These are phyloP conservation scores for Fragaria nilgerrensis DNA, from an alignment of 306 rosid species.

Conservation along the genomic window DNA sequence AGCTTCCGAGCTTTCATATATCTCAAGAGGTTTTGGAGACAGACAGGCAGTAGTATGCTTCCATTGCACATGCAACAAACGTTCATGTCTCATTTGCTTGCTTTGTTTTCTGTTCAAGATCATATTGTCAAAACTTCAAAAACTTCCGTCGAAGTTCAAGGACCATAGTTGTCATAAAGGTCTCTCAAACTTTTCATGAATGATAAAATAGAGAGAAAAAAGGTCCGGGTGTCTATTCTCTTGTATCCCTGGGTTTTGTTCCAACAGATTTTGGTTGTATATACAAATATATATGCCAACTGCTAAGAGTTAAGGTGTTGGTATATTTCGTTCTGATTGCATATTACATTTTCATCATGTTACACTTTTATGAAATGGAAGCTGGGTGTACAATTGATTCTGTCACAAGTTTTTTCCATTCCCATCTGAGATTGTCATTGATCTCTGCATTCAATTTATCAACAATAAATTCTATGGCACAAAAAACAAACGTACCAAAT, in stretches of 20 bases:
- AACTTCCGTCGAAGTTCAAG: slow-evolving; percentile 33
- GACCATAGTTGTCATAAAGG: slow-evolving; percentile 34
- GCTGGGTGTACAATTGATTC: not conserved
- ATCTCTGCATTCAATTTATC: not conserved
- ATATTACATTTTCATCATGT: not conserved
- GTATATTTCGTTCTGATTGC: slow-evolving; percentile 38
- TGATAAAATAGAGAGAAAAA: not conserved
- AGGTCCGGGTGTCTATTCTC: slow-evolving; percentile 26
- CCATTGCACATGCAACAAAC: slow-evolving; percentile 26
- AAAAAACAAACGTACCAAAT: not conserved
- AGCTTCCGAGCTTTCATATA: slow-evolving; percentile 54
- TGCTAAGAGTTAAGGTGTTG: slow-evolving; percentile 27
- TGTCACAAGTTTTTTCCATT: not conserved
- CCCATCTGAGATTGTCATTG: not conserved
- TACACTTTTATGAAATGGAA: not conserved
- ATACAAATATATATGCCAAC: slow-evolving; percentile 13
- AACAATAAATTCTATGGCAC: not conserved
- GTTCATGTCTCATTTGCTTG: slow-evolving; percentile 17
- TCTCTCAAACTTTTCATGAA: slow-evolving; percentile 31
- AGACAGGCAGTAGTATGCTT: slow-evolving; percentile 48
- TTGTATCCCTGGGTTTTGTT: slow-evolving; percentile 30
- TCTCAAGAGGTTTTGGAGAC: slow-evolving; percentile 65
- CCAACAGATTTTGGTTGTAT: slow-evolving; percentile 31
- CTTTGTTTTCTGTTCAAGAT: slow-evolving; percentile 24
- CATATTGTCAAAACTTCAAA: slow-evolving; percentile 26